Conservation (phyloP, 345 rosid genomes). For the Rhodamnia argentea region DNA sequence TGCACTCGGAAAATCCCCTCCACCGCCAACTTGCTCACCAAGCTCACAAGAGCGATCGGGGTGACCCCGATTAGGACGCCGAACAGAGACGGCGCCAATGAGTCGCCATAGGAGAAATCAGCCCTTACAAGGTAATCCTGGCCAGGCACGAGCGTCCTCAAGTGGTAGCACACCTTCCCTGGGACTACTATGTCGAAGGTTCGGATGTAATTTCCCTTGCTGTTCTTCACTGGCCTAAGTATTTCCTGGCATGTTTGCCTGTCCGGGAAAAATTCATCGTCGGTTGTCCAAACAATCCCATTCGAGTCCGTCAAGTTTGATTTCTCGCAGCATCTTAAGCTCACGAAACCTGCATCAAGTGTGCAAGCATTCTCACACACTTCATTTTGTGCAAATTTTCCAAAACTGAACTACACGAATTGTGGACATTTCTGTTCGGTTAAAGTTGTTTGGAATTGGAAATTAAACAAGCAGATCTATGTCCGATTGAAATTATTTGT, state of each 20-base stretch:
- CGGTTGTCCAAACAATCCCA: constrained; percentile 25
- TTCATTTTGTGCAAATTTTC: not conserved
- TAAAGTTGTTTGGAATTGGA: not conserved
- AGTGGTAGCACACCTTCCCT: constrained; percentile 45
- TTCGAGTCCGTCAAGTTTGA: constrained; percentile 9
- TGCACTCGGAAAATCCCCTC: constrained; percentile 42
- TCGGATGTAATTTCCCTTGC: constrained; percentile 15
- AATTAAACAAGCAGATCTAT: not conserved
- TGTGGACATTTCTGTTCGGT: not conserved
- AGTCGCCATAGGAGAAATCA: constrained; percentile 17
- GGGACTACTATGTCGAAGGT: constrained; percentile 5
- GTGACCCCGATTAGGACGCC: constrained; percentile 32
- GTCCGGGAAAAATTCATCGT: constrained; percentile 25
- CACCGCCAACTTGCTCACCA: constrained; percentile 8
- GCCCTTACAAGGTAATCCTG: constrained; percentile 39
- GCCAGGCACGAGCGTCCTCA: constrained; percentile 14
- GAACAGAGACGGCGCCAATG: constrained; percentile 3
- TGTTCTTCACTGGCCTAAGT: constrained; percentile 2
- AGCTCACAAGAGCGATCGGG: constrained; percentile 16
- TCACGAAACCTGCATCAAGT: constrained; percentile 34
- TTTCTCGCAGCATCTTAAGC: constrained; percentile 47
- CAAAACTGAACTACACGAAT: not conserved
- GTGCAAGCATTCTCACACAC: not conserved
- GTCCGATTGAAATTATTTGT: not conserved
- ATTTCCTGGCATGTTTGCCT: constrained; percentile 12